Conservation (phyloP, 1,284 basidiomycete species). For the Meira nashicola region DNA sequence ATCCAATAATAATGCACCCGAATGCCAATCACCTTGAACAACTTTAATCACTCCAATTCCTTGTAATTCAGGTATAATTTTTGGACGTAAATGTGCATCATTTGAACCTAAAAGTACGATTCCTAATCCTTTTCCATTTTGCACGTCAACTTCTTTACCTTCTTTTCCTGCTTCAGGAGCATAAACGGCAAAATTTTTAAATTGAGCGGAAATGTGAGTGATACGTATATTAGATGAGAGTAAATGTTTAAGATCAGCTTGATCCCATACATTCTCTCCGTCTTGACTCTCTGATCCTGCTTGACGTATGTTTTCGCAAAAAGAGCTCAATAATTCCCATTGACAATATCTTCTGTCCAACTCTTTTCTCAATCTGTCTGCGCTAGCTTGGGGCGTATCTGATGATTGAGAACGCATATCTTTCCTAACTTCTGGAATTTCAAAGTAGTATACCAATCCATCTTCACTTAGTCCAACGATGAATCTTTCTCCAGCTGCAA, state of each 20-base stretch:
- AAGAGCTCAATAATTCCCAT: background rate
- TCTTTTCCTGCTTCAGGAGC: background rate
- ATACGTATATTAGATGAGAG: background rate
- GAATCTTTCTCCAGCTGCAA: slow-evolving; percentile 9
- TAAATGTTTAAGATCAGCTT: background rate
- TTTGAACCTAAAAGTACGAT: slow-evolving; percentile 6
- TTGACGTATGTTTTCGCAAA: background rate
- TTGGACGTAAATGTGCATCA: background rate
- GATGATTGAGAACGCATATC: background rate
- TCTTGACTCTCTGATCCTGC: background rate
- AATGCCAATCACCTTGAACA: slow-evolving; percentile 10
- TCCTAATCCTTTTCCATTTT: background rate
- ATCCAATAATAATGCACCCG: background rate
- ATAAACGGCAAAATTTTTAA: slow-evolving; percentile 10
- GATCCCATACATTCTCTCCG: slow-evolving; percentile 3
- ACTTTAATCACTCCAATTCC: slow-evolving; percentile 12
- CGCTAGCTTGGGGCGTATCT: background rate
- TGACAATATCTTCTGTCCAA: background rate
- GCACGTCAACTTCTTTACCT: background rate
- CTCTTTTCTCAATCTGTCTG: background rate
- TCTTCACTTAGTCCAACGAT: background rate
- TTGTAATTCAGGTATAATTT: slow-evolving; percentile 12
- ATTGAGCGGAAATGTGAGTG: slow-evolving; percentile 12
- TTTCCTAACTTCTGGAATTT: background rate
- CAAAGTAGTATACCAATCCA: background rate